These are phyloP conservation scores for Gossypium mustelinum DNA, from an alignment of 345 rosid species.

Conservation along the genomic window DNA sequence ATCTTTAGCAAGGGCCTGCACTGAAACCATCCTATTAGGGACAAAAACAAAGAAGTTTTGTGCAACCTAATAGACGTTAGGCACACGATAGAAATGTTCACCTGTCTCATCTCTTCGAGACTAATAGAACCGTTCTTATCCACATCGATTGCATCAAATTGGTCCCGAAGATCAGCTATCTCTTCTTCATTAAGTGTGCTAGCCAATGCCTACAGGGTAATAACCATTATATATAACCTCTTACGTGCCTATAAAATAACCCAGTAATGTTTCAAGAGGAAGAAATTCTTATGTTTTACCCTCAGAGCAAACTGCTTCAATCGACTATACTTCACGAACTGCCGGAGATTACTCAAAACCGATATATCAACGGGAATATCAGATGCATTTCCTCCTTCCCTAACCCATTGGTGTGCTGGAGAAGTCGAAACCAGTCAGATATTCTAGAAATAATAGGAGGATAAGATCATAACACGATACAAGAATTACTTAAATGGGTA, in stretches of 20 bases:
- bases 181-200: constrained; percentile 85
- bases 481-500: not conserved
- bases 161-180: constrained; percentile 77
- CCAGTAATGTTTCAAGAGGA: constrained; percentile 4
- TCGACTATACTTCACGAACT: constrained; percentile 92
- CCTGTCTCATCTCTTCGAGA: constrained; percentile 99
- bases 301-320: constrained; percentile 89
- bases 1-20: constrained; percentile 97
- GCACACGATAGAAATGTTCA: constrained; percentile 15
- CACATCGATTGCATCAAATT: constrained; percentile 92
- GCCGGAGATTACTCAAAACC: constrained; percentile 81
- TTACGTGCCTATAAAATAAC: constrained; percentile 7
- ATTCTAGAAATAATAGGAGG: not conserved
- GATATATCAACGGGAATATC: constrained; percentile 98
- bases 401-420: constrained; percentile 97
- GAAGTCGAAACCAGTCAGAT: constrained; percentile 23
- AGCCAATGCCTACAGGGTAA: constrained; percentile 69
- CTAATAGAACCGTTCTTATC: constrained; percentile 94
- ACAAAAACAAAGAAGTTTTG: not conserved
- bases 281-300: constrained; percentile 35
- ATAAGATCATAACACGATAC: not conserved
- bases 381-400: constrained; percentile 97
- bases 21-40: constrained; percentile 12
- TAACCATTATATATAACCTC: constrained; percentile 11
- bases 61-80: not conserved